Evolutionary conservation across 495 filamentous ascomycete species (phyloP).

Genomic region (Clavariopsis aquatica): DNA sequence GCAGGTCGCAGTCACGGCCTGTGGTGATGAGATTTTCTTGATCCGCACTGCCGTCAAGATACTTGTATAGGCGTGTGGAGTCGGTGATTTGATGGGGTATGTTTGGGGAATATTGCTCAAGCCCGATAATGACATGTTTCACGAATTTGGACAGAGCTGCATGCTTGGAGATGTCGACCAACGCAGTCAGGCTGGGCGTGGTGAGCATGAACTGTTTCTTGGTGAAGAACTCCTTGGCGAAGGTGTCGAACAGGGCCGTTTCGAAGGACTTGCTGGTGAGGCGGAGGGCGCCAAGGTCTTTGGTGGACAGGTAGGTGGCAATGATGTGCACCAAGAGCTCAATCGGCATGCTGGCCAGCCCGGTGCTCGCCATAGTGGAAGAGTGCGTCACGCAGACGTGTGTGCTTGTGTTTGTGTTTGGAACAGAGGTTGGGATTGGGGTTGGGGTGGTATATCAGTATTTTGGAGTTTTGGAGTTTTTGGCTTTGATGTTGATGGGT

Average conservation of each 20-base stretch:
- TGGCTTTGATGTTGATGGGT: no score
- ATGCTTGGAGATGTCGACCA: slow-evolving; percentile 57
- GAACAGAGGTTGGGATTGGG: no score
- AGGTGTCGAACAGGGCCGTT: slow-evolving; percentile 47
- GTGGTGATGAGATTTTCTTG: slow-evolving; percentile 42
- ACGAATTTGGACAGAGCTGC: slow-evolving; percentile 46
- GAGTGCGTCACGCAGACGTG: not conserved
- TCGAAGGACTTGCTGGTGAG: slow-evolving; percentile 52
- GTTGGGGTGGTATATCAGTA: no score
- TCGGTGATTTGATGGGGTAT: not conserved
- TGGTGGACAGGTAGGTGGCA: slow-evolving; percentile 44
- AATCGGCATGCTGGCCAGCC: slow-evolving; percentile 24
- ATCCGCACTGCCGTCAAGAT: not conserved
- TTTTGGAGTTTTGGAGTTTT: no score
- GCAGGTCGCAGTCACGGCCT: slow-evolving; percentile 50
- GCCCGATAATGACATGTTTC: slow-evolving; percentile 52
- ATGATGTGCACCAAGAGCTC: slow-evolving; percentile 33
- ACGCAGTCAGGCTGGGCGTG: slow-evolving; percentile 50
- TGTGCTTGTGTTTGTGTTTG: not conserved
- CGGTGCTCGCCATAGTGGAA: slow-evolving; percentile 13
- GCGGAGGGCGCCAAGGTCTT: slow-evolving; percentile 52
- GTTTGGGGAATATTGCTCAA: slow-evolving; percentile 40
- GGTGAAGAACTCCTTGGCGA: slow-evolving; percentile 57
- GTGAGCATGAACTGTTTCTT: slow-evolving; percentile 59
- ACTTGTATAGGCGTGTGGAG: not conserved